Base-by-base conservation (phyloP, 2,329 filamentous ascomycete genomes). In the Fusarium metavorans region DNA sequence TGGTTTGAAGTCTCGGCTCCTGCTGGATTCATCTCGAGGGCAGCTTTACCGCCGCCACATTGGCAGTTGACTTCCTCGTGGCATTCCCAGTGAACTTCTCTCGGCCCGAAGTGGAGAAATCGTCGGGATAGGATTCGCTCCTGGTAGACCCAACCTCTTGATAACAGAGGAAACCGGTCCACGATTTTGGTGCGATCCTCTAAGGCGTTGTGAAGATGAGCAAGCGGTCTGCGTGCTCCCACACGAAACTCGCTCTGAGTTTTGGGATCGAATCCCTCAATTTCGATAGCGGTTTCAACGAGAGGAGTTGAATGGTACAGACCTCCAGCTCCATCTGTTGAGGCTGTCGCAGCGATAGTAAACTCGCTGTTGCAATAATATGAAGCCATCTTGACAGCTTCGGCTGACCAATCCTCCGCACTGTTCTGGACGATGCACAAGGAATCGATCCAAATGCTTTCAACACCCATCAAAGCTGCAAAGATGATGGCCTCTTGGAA, bases 401-500 rank as follows among this genome's bases (percentile, higher is more conserved):
- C 39, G 0, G 35, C n/a, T 4, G 50, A 50, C 65, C 65, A 67
- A 11, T 67, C 65, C 7, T 57, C 45, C 4, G 45, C 30, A 9
- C 59, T 57, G 27, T 67, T 67, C 48, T 67, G 65, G 1, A 64
- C 58, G 32, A 67, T 64, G n/a, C 65, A 67, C 11, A 67, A 30
- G 14, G 59, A 67, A 14, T 67, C 65, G 2, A 67, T 67, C 65
- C 59, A 67, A n/a, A 67, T 58, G 6, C 23, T 35, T 14, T 67
- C 65, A 10, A 67, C 39, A 1, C 35, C 39, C 30, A 64, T 64
- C 0, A 18, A 2, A 14, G 32, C 32, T 2, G 58, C 23, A 48
- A 67, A 67, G 2, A 39, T 13, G 6, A 67, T 58, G 3, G 65
- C 59, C 1, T 67, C 65, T 39, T 50, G 37, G 13, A 67, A 70